Evolutionary conservation across 1,139 yeast genomes (phyloP), one percentile per base, ranked within the genome.

Genomic region (Hanseniaspora gamundiae): DNA sequence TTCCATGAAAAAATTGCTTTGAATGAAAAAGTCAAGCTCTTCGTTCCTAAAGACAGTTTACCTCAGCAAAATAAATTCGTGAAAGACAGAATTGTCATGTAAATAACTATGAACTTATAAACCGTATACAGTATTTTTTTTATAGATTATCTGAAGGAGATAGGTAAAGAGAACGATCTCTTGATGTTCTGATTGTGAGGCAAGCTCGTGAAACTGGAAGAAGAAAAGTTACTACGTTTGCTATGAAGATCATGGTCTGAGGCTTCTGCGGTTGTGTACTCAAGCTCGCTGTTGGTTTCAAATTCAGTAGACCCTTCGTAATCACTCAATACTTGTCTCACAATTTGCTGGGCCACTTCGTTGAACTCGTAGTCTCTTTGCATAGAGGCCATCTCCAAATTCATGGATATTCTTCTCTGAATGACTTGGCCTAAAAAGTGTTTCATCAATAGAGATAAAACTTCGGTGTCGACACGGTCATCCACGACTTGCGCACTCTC

Each of bases 1-100:
- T 62, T 59, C 45, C 61, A 66, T 45, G 48, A 50, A 4, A 49
- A 57, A 13, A 48, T 57, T 17, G 50, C 48, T 2, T 26, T 38
- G 17, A 51, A 54, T 19, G 33, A 35, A n/a, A 40, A 40, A 10
- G 26, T 39, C 11, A 19, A 24, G 9, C 4, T 19, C 7, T 13
- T n/a, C 19, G 36, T 17, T 19, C n/a, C 24, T 8, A 10, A 16
- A 19, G 22, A 17, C 19, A 17, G 24, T 7, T 33, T 33, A 19
- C 36, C 36, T 17, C n/a, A 10, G 9, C n/a, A 33, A 33, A 33
- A 17, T 17, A 33, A 33, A 33, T 17, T 19, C 19, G 24, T 17
- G 14, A 17, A 17, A n/a, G 36, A 33, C 21, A 33, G 36, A 33
- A 10, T 33, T 17, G 21, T 33, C 16, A 17, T 33, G 36, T 33